phyloP scores from a whole-genome alignment of 2,329 filamentous ascomycete genomes.

The Colletotrichum sublineola region DNA sequence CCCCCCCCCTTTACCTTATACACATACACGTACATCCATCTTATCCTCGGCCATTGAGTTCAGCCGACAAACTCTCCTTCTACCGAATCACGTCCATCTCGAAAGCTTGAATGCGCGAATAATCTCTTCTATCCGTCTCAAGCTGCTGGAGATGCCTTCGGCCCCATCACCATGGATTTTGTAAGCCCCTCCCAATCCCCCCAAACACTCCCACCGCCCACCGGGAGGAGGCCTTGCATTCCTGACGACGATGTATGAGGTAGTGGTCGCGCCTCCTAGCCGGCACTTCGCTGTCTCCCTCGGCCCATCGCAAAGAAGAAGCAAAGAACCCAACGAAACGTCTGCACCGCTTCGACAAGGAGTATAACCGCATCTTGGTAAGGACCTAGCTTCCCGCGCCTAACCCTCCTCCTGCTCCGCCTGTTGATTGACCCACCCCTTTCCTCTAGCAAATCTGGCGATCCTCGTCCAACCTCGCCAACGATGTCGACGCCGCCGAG shows the following conservation, averaged over 20 bases:
- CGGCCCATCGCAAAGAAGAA: conserved; percentile 68
- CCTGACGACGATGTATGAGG: conserved; percentile 8
- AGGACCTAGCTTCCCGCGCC: conserved; percentile 48
- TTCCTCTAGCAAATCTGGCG: conserved; percentile 63
- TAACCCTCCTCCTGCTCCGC: not conserved
- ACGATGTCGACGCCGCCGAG: conserved; percentile 73
- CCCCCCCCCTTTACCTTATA: not conserved
- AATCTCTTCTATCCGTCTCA: conserved; percentile 4
- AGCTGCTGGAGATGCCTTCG: conserved; percentile 59
- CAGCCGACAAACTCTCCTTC: not conserved
- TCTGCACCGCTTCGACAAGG: conserved; percentile 75
- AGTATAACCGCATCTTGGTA: conserved; percentile 74
- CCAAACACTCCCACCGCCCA: not conserved
- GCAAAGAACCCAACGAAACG: conserved; percentile 74
- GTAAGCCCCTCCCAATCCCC: conserved; percentile 53
- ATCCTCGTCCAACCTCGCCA: conserved; percentile 70
- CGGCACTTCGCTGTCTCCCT: conserved; percentile 69
- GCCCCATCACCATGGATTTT: conserved; percentile 67
- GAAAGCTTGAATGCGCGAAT: conserved; percentile 32
- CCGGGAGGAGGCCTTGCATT: not conserved
- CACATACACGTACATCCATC: not conserved
- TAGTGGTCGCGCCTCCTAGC: conserved; percentile 78
- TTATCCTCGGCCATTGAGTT: not conserved
- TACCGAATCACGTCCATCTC: not conserved
- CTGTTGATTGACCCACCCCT: not conserved